Base-by-base conservation (phyloP, 2,329 filamentous ascomycete genomes). In the Colletotrichum chlorophyti region DNA sequence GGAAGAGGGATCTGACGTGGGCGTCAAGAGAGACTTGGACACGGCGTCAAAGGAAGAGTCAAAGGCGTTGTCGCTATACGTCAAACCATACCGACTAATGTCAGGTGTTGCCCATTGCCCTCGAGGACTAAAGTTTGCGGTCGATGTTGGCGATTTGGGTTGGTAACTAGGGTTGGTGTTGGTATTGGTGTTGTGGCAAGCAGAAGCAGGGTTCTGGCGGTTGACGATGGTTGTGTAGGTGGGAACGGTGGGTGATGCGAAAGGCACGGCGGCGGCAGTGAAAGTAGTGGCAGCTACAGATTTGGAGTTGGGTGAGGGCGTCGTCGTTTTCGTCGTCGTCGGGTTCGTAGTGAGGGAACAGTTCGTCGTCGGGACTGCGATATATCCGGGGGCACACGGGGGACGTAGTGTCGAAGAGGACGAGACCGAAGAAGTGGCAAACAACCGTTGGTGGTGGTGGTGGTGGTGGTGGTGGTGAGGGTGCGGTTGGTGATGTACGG, bases 61-160 rank as follows among this genome's bases (percentile, higher is more conserved):
- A 63, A 47, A 60, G 37, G 63, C 58, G 45, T 63, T 42, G 27
- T 63, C 57, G 40, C 60, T 58, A 48, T 69, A 64, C 23, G 62
- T 69, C 62, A 66, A 60, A 68, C 63, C 70, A 73, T 73, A 60
- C 55, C 68, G 70, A 52, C 64, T 63, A 47, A 51, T 64, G 29
- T 68, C 64, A 31, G 58, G 51, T 27, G 55, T 61, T 41, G 54
- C 47, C 63, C 61, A 63, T 52, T 42, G 53, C 47, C 47, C 40
- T 27, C 35, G 34, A 5, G 48, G 37, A 14, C 21, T 43, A 31
- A 48, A 49, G 19, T 31, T 42, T 27, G n/a, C 27, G n/a, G 55
- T 55, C 12, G 37, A 45, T 6, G 43, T 53, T 27, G 55, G 55
- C 42, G 55, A 59, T n/a, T 50, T 51, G 15, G 43, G 51, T 15